Conservation (phyloP, 2,329 filamentous ascomycete genomes). For the Aspergillus flavus region DNA sequence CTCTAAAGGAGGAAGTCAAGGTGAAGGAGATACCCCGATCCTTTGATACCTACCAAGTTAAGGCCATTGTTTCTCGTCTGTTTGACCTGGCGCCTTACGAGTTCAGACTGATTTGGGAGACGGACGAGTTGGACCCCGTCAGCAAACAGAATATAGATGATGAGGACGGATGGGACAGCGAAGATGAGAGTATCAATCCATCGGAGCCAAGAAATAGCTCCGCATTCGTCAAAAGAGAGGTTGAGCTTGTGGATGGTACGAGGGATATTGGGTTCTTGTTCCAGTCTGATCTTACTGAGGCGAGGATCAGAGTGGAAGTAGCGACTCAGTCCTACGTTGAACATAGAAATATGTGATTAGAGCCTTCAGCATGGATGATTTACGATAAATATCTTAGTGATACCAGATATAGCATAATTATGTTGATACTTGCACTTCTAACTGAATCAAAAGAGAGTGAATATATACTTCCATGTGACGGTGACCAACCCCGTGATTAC, state of each 20-base stretch:
- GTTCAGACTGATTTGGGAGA: slow-evolving; percentile 79
- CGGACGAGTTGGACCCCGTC: slow-evolving; percentile 85
- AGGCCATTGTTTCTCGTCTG: slow-evolving; percentile 73
- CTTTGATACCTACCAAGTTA: slow-evolving; percentile 78
- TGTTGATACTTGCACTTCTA: neutral
- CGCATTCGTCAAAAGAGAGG: slow-evolving; percentile 74
- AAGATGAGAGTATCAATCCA: slow-evolving; percentile 38
- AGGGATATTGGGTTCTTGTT: slow-evolving; percentile 82
- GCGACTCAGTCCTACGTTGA: neutral
- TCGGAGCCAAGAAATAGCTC: slow-evolving; percentile 38
- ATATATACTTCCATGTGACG: neutral
- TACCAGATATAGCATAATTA: neutral
- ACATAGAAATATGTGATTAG: neutral
- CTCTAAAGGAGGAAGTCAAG: slow-evolving; percentile 18
- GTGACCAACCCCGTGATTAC: slow-evolving; percentile 1
- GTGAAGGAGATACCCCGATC: slow-evolving; percentile 69
- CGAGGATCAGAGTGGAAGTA: slow-evolving; percentile 69
- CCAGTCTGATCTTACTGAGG: slow-evolving; percentile 65
- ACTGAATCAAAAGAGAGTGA: neutral
- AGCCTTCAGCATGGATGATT: neutral
- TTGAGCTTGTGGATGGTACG: slow-evolving; percentile 77
- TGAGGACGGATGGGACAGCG: slow-evolving; percentile 48
- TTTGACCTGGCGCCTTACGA: slow-evolving; percentile 67
- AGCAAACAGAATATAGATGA: slow-evolving; percentile 63
- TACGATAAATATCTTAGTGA: neutral